Evolutionary conservation across 2,329 filamentous ascomycete species (phyloP).

Genomic region (Aureobasidium sp.): DNA sequence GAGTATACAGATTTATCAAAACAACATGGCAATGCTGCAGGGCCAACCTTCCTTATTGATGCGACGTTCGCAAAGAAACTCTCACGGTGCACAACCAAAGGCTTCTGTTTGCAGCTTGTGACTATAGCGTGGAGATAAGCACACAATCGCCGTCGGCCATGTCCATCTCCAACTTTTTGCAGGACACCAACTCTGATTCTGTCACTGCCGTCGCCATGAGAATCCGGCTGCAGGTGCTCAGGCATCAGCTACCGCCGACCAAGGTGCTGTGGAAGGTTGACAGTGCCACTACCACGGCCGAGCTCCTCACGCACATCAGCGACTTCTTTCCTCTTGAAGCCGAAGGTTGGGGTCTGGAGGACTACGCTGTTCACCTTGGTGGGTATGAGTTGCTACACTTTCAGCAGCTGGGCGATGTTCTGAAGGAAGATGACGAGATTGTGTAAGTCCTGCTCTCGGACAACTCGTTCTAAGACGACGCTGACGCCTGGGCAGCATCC

Average conservation of each 20-base stretch:
- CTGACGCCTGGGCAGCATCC: constrained; percentile 52
- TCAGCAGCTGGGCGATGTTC: constrained; percentile 58
- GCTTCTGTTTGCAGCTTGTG: neutral
- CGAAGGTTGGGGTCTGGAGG: constrained; percentile 76
- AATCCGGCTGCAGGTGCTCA: constrained; percentile 64
- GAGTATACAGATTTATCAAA: too few relatives aligned
- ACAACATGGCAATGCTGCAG: neutral
- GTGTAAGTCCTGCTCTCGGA: constrained; percentile 48
- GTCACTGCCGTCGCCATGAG: constrained; percentile 47
- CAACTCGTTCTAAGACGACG: neutral
- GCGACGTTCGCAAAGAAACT: neutral
- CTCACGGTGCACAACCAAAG: neutral
- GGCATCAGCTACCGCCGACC: constrained; percentile 65
- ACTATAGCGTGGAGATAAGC: neutral
- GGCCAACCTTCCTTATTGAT: neutral
- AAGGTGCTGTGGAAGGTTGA: constrained; percentile 65
- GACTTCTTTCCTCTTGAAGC: constrained; percentile 75
- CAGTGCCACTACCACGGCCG: constrained; percentile 55
- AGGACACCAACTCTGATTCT: neutral
- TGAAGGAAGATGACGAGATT: constrained; percentile 79
- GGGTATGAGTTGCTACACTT: constrained; percentile 87
- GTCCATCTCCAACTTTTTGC: neutral
- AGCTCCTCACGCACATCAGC: constrained; percentile 72
- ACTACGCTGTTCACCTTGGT: constrained; percentile 75
- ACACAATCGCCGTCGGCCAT: neutral